Base-by-base conservation (phyloP, 345 rosid species). In the Eucalyptus pumila region DNA sequence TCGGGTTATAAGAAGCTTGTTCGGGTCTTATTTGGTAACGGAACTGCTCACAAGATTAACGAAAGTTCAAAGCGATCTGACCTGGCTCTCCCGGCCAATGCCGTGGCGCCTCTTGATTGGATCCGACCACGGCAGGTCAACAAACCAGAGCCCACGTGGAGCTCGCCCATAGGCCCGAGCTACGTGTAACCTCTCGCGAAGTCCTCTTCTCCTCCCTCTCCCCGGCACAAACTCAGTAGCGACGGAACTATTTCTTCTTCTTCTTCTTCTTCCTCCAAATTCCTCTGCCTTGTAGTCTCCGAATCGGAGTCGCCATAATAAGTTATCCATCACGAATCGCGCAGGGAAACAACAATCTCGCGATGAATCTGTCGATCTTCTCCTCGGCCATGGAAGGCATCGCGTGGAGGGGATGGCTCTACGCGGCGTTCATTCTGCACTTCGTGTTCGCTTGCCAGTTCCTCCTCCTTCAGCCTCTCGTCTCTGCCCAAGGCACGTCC, bases 401-500 rank as follows among this genome's bases (percentile, higher is more conserved):
- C 93, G 98, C 95, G 30, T 97, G 98, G 97, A 95, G 95, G 90
- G 99, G 99, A 89, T 60, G 93, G 90, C 91, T 91, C 5, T 94
- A 90, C 90, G 88, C 98, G 10, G 67, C 92, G 51, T 93, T 97
- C 87, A 93, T 98, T 10, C 96, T 97, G 44, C 89, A 97, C 92
- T 97, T 96, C 44, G 97, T 95, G 86, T 93, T 97, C 67, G 94
- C 93, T 90, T 96, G 98, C 87, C 99, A 97, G 92, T 91, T 96
- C 87, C 93, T 98, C 32, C 95, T 98, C 89, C 98, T 95, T 67
- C 99, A 98, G 87, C 99, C 99, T 88, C 97, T 97, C 76, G 99
- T 98, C 58, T 95, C 97, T 83, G 97, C 99, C 92, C 92, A 92
- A 60, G 99, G 99, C 95, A 89, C 37, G 86, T 60, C 56, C 6